Base-by-base conservation (phyloP, 768 basidiomycete species). In the Mrakia gelida region DNA sequence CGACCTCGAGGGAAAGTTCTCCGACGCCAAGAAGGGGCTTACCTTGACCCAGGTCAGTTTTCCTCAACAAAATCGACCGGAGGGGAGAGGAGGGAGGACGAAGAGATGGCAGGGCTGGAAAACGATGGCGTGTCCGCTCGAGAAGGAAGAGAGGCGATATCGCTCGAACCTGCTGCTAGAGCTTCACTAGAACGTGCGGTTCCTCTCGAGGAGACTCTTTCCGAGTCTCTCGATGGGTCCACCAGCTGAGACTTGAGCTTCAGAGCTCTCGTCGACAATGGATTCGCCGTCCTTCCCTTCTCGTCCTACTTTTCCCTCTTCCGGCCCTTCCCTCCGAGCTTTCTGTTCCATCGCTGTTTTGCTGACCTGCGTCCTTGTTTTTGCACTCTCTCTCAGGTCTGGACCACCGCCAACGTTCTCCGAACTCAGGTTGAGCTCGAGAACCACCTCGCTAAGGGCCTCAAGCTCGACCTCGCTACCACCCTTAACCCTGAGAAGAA, bases 1-100 rank as follows among this genome's bases (percentile, higher is more conserved):
- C 81, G 96, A 98, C 85, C 88, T 98, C 82, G 97, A 99, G 90
- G 92, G 91, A 86, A 99, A 98, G 87, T 95, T 92, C 88, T 84
- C 88, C 82, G 91, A 98, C 89, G 89, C 89, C 87, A 90, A 91
- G 86, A 94, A 96, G 85, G 97, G 97, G 80, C 88, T 98, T 83
- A 91, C 91, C 84, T 88, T 97, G 88, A 98, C 97, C 81, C 84
- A 85, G 82, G 84, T 83, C 75, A 76, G 83, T 83, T 70, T 38
- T 7, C n/a, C 11, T 23, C 30, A 18, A 11, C 62, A 2, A 65
- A 32, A 32, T 62, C 61, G 61, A 62, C 2, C n/a, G n/a, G 16
- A 15, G 9, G 32, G 15, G 30, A 38, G 9, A 2, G 34, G 32
- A 32, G 63, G 28, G 8, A 32, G 34, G 11, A 10, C 21, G 67